Evolutionary conservation across 129 eudicot genomes (phyloP).

Genomic region (Escallonia rubra): DNA sequence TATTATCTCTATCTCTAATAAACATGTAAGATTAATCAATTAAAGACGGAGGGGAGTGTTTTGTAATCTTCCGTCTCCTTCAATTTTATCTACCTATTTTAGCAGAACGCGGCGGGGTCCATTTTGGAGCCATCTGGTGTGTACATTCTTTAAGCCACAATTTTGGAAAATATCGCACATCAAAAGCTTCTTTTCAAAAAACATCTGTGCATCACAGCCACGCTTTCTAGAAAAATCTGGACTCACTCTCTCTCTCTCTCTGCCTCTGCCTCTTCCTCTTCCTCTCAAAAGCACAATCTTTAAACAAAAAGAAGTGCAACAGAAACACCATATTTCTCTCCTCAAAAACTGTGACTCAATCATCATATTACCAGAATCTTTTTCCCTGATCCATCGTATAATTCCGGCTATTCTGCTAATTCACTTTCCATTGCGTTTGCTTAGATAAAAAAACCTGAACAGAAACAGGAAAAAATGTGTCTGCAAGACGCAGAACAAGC

Average conservation of each 20-base stretch:
- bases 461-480: conserved; percentile 42
- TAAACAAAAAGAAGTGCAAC: neutral
- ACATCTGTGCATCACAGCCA: conserved; percentile 9
- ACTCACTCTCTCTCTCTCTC: conserved; percentile 20
- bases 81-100: too few species aligned
- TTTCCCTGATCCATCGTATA: conserved; percentile 8
- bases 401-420: neutral
- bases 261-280: too few species aligned
- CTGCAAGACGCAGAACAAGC: conserved; percentile 63
- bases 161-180: too few species aligned
- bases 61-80: too few species aligned
- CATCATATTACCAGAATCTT: conserved; percentile 21
- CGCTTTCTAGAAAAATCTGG: conserved; percentile 13
- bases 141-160: too few species aligned
- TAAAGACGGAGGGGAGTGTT: too few species aligned
- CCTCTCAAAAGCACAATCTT: neutral
- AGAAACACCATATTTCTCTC: conserved; percentile 9
- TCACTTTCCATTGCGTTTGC: neutral
- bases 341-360: neutral
- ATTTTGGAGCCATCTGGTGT: too few species aligned
- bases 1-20: too few species aligned
- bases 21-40: too few species aligned
- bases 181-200: neutral
- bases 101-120: too few species aligned
- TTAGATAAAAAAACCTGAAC: conserved; percentile 25